These are phyloP conservation scores for Vanrija humicola DNA, from an alignment of 1,284 basidiomycete genomes.

Conservation along the genomic window DNA sequence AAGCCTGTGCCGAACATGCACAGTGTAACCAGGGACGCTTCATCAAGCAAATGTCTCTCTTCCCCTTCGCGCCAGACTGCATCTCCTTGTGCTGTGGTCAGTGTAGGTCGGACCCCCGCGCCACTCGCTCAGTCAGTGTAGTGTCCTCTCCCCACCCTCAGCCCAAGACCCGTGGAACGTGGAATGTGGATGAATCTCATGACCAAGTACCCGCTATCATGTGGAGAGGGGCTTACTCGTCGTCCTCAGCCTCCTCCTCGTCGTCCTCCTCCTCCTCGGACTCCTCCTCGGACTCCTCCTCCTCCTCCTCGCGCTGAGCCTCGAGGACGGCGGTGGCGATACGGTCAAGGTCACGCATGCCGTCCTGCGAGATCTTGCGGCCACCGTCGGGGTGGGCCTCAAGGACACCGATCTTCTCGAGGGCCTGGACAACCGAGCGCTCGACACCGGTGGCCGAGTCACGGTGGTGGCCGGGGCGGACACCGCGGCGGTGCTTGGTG, in stretches of 20 bases:
- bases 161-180: too few relatives aligned
- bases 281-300: conserved; percentile 82
- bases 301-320: conserved; percentile 74
- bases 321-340: conserved; percentile 93
- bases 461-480: conserved; percentile 92
- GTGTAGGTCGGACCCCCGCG: too few relatives aligned
- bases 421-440: conserved; percentile 87
- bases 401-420: conserved; percentile 98
- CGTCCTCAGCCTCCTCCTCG: conserved; percentile 37
- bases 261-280: conserved; percentile 70
- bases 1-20: too few relatives aligned
- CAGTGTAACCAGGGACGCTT: too few relatives aligned
- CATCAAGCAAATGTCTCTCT: too few relatives aligned
- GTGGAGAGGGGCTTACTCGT: conserved; percentile 45
- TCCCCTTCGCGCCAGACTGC: too few relatives aligned
- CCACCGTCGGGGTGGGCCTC: conserved; percentile 93
- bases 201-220: conserved; percentile 18
- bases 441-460: conserved; percentile 82
- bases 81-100: too few relatives aligned
- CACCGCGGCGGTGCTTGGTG: conserved; percentile 88
- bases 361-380: conserved; percentile 93
- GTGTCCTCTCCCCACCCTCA: too few relatives aligned
- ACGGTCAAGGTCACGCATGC: conserved; percentile 91
- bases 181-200: conserved; percentile 23
- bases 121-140: too few relatives aligned